Base-by-base conservation (phyloP, 176 grass and related monocot genomes). In the Otatea glauca region DNA sequence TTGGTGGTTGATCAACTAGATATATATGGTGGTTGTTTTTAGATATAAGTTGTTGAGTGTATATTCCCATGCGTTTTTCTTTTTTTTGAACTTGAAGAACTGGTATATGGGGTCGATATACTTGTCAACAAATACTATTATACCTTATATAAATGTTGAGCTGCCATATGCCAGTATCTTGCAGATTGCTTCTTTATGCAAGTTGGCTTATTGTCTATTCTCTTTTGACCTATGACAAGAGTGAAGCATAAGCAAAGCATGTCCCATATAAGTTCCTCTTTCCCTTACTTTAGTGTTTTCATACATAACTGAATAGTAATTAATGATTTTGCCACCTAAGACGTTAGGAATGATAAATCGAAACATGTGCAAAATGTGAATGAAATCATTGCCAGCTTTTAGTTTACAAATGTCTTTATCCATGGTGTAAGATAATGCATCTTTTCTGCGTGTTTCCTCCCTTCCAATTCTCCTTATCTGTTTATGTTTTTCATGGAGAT, bases 171-270 rank as follows among this genome's bases (percentile, higher is more conserved):
- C 4, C 7, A 44, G 18, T 65, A 64, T 54, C 55, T 21, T 67
- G 37, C 66, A 25, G 43, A 50, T 72, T 84, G 58, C 34, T 73
- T 88, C n/a, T 63, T 8, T 74, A 47, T 67, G 53, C 64, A 82
- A 66, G 75, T 91, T 90, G 85, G 61, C 50, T 84, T 84, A 53
- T 55, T 80, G 20, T 68, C 44, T 77, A 32, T 72, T 62, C 44
- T 74, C 75, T 80, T 90, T 79, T 80, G 85, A 75, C 81, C 47
- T 69, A 49, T 51, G 69, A 75, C 62, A 87, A n/a, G 85, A 87
- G 81, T 87, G 75, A 84, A 80, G 80, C 70, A 76, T 87, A 91
- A 91, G 89, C 69, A 91, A 91, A 91, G 70, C 69, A 17, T 84
- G 67, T 18, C 38, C 80, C 62, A 79, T 73, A 68, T 51, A 70